Conservation (phyloP, 139 green algal species). For the Yamagishiella unicocca region DNA sequence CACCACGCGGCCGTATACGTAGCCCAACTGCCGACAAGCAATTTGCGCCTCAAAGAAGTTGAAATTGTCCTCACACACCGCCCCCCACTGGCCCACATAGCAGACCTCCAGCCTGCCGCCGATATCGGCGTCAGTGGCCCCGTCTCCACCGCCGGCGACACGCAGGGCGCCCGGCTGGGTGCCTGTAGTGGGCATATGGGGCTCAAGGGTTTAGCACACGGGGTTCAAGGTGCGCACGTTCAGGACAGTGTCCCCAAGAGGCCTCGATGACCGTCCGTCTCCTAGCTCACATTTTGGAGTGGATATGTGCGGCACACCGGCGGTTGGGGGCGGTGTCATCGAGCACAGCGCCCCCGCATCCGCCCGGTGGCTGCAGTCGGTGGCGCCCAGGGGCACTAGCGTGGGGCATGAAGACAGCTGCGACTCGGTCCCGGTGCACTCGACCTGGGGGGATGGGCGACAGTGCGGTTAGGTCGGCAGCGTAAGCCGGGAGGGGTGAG, state of each 20-base stretch:
- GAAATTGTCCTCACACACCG: slow-evolving; percentile 12
- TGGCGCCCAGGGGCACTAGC: background rate
- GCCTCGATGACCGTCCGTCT: too few species aligned
- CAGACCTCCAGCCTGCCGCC: slow-evolving; percentile 18
- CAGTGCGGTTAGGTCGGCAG: too few species aligned
- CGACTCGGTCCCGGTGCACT: background rate
- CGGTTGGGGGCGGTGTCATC: background rate
- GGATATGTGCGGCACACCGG: background rate
- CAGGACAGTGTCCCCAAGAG: background rate
- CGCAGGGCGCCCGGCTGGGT: background rate
- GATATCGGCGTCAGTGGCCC: background rate
- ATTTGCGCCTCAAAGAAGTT: background rate
- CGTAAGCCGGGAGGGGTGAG: too few species aligned
- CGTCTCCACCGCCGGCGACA: background rate
- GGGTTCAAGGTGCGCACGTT: background rate
- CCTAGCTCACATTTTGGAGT: background rate
- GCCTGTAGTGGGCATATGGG: too few species aligned
- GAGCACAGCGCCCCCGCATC: slow-evolving; percentile 7
- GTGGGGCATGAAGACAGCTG: background rate
- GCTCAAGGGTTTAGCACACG: too few species aligned
- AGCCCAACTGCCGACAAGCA: slow-evolving; percentile 37
- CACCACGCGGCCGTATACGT: background rate
- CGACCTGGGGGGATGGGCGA: background rate
- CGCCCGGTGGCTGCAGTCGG: slow-evolving; percentile 7
- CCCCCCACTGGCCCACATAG: background rate